phyloP scores from a whole-genome alignment of 768 basidiomycete genomes.

The Hygrocybe punicea region DNA sequence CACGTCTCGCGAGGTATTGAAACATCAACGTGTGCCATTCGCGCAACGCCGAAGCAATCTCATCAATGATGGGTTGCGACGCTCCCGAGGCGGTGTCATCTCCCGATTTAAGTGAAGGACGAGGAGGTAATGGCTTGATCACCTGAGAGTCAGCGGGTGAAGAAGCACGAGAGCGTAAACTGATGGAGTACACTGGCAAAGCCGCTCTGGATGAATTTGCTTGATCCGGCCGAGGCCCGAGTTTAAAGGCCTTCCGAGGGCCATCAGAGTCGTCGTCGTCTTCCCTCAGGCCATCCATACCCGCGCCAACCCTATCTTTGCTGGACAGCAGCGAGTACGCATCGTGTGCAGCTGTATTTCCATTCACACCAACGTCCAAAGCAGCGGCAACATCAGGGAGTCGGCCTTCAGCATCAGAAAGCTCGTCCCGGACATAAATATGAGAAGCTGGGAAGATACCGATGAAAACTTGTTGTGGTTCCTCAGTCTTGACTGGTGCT shows the following conservation, averaged over 20 bases:
- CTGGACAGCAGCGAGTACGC: constrained; percentile 15
- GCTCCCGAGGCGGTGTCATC: constrained; percentile 87
- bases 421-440: constrained; percentile 80
- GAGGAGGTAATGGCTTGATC: constrained; percentile 75
- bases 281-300: constrained; percentile 58
- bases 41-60: constrained; percentile 92
- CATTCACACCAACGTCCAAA: constrained; percentile 39
- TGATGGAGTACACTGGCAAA: constrained; percentile 68
- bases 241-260: constrained; percentile 56
- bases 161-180: constrained; percentile 60
- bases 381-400: constrained; percentile 71
- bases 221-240: constrained; percentile 72
- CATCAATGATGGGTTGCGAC: constrained; percentile 88
- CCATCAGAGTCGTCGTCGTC: constrained; percentile 51
- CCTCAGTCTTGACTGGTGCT: constrained; percentile 60
- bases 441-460: constrained; percentile 93
- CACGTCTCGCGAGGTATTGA: constrained; percentile 81
- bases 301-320: constrained; percentile 5
- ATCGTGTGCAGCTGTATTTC: constrained; percentile 27
- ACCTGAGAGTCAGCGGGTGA: constrained; percentile 63
- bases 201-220: constrained; percentile 69
- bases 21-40: constrained; percentile 96
- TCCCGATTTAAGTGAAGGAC: constrained; percentile 91
- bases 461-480: constrained; percentile 84
- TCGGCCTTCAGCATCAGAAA: constrained; percentile 83